phyloP scores from a whole-genome alignment of 75 land plant genomes.

The Gnetum montanum region DNA sequence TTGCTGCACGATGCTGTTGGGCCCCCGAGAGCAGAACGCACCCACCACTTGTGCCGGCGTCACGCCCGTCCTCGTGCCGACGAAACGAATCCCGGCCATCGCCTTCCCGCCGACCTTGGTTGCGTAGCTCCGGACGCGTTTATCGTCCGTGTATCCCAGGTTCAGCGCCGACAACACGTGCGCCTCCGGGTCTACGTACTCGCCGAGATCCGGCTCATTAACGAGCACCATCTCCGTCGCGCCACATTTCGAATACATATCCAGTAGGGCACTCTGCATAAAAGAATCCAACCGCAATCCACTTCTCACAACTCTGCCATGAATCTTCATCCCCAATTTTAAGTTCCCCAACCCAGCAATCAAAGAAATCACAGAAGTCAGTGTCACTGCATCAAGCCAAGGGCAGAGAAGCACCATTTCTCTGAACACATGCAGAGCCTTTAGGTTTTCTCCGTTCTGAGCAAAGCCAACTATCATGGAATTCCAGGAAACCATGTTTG shows the following conservation, averaged over 20 bases:
- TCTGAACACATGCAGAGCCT: background rate
- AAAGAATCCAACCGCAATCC: constrained; percentile 18
- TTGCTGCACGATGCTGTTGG: constrained; percentile 37
- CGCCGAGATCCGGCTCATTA: constrained; percentile 31
- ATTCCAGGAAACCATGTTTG: background rate
- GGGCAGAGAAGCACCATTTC: constrained; percentile 1
- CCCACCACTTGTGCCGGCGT: constrained; percentile 23
- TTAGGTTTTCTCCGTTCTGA: background rate
- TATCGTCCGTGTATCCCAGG: constrained; percentile 23
- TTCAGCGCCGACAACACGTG: constrained; percentile 52
- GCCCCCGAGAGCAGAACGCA: constrained; percentile 54
- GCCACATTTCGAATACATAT: no score
- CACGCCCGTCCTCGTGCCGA: constrained; percentile 32
- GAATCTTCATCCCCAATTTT: no score
- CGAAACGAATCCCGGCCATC: constrained; percentile 31
- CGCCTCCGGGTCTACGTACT: constrained; percentile 36
- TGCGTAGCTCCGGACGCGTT: constrained; percentile 28
- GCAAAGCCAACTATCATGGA: background rate
- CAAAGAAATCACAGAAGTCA: constrained; percentile 27
- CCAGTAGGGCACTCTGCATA: constrained; percentile 34
- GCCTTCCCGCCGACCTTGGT: constrained; percentile 34
- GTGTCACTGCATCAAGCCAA: constrained; percentile 22
- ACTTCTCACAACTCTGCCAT: constrained; percentile 21
- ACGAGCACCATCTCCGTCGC: constrained; percentile 63
- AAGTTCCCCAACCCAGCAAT: constrained; percentile 20